Base-by-base conservation (phyloP, 305 asterid genomes). In the Ilex paraguariensis region DNA sequence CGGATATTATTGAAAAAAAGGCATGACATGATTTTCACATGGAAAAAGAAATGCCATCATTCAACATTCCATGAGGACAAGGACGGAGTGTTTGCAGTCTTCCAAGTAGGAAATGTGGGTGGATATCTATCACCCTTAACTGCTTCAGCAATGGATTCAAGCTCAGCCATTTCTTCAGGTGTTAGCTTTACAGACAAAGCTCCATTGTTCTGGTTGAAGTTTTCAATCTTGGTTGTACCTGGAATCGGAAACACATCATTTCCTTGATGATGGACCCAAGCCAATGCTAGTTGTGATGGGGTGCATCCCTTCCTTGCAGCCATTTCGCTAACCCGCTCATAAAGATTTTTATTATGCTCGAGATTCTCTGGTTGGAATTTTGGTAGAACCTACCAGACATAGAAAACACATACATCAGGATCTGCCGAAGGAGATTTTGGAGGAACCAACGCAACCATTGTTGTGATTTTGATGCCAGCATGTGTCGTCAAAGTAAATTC, bases 261-360 rank as follows among this genome's bases (percentile, higher is more conserved):
- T 17, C 80, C 85, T 63, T 66, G 73, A 60, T 74, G 85, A 59
- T 68, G 79, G 45, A 69, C 77, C 84, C 82, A 79, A 44, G 84
- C 80, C 51, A 79, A 61, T 67, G 84, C 82, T 21, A 76, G 66
- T 14, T 81, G 86, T 21, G 83, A 57, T 6, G 85, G 58, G 32
- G 81, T 70, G 63, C 84, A 73, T 13, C 75, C 82, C 61, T 81
- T 81, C 28, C 54, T 77, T 32, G 58, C 53, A 32, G 81, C 79
- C 63, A 77, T 65, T 36, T 62, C 77, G 31, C 56, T 70, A 10
- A 77, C 64, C n/a, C 68, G 64, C 30, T 72, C 79, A 42, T 12
- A 70, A 45, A 73, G 28, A 3, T 21, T 64, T 32, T 56, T 66
- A 65, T 75, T 77, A 15, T 62, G 67, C 65, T 63, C 77, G 36